Conservation (phyloP, 1,284 basidiomycete genomes). For the Neolentinus lepideus region DNA sequence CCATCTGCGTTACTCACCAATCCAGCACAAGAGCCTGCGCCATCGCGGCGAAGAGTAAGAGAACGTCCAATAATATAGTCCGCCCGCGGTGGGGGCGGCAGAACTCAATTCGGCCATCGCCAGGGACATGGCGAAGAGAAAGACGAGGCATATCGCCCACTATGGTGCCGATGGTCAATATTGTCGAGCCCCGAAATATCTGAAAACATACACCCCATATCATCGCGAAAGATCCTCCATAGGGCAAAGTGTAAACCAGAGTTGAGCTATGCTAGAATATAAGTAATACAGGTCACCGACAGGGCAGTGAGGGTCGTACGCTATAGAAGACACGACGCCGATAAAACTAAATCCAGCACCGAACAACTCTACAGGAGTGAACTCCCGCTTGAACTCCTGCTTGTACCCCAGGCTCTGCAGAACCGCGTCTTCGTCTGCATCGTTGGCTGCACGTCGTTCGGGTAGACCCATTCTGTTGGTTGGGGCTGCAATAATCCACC, state of each 20-base stretch:
- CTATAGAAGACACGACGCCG: conserved; percentile 35
- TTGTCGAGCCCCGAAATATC: too few relatives aligned
- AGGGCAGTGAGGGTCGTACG: conserved; percentile 17
- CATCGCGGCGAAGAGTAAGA: conserved; percentile 13
- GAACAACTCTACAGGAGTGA: conserved; percentile 23
- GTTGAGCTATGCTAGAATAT: conserved; percentile 22
- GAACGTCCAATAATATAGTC: conserved; percentile 27
- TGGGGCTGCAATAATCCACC: background rate
- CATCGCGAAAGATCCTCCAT: conserved; percentile 40
- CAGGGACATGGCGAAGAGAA: conserved; percentile 22
- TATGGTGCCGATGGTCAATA: too few relatives aligned
- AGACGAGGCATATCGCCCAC: conserved; percentile 18
- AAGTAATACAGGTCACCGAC: conserved; percentile 9
- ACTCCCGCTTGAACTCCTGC: conserved; percentile 33
- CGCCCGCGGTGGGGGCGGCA: conserved; percentile 21
- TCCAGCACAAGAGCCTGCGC: conserved; percentile 25
- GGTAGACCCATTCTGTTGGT: background rate
- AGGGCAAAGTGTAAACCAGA: conserved; percentile 31
- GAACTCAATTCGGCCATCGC: conserved; percentile 25
- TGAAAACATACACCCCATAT: conserved; percentile 35
- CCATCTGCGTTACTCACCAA: conserved; percentile 15
- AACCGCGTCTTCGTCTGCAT: conserved; percentile 19
- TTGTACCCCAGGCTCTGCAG: conserved; percentile 32
- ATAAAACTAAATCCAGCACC: conserved; percentile 30
- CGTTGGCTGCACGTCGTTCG: background rate